Conservation (phyloP, 305 asterid species). For the Nicotiana rustica region DNA sequence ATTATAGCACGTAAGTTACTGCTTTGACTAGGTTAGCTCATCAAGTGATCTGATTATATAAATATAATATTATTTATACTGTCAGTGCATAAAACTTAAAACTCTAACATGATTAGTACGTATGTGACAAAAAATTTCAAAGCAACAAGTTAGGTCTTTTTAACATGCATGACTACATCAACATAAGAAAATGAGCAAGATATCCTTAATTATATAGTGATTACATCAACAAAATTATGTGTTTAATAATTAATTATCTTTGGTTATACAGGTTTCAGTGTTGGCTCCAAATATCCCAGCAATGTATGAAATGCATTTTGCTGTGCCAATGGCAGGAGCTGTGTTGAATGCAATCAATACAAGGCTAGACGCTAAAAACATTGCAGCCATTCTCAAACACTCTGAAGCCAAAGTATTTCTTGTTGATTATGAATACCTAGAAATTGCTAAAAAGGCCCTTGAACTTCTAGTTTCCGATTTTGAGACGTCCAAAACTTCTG, state of each 20-base stretch:
- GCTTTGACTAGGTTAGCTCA: neutral
- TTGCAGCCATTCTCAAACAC: constrained; percentile 71
- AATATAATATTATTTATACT: too few relatives aligned
- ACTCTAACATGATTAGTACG: neutral
- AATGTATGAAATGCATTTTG: constrained; percentile 86
- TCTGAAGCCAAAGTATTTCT: constrained; percentile 78
- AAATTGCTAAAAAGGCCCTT: constrained; percentile 51
- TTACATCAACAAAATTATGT: neutral
- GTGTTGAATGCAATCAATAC: constrained; percentile 82
- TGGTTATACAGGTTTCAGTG: constrained; percentile 62
- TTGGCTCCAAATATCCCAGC: constrained; percentile 94
- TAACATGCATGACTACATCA: neutral
- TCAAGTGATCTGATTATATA: neutral
- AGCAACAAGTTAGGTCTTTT: neutral
- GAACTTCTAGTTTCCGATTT: constrained; percentile 36
- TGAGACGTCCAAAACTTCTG: neutral
- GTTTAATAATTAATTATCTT: neutral
- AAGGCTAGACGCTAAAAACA: constrained; percentile 66
- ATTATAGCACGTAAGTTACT: neutral
- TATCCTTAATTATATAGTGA: neutral
- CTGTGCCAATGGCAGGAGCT: constrained; percentile 96
- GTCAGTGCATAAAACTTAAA: neutral
- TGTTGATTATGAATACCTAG: constrained; percentile 64
- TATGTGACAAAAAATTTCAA: neutral
- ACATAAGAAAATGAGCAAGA: neutral